Percentiles rank a stretch among this genome's conserved stretches.
Conservation (phyloP, 169 alveolate genomes). For the Eimeria necatrix region DNA sequence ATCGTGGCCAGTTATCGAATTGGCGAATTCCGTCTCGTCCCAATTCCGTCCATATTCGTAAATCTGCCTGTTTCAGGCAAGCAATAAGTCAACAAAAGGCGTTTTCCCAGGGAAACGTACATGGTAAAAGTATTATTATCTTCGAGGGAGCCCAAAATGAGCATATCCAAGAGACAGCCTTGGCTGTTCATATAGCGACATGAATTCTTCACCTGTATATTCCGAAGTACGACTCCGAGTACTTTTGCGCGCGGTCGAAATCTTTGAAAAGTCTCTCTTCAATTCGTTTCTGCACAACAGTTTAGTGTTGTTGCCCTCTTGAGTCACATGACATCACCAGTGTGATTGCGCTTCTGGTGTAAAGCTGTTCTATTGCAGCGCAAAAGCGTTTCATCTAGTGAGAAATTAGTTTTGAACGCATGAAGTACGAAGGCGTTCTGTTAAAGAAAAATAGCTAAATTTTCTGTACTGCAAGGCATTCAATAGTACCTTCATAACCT, state of each 20-base stretch:
- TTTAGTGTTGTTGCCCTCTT: not conserved
- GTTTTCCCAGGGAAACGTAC: too few species aligned
- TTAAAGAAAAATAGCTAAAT: too few species aligned
- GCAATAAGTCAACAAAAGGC: too few species aligned
- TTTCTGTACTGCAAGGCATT: not conserved
- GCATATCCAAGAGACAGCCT: too few species aligned
- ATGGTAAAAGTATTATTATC: too few species aligned
- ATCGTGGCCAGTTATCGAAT: slow-evolving; percentile 70
- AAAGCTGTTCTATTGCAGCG: not conserved
- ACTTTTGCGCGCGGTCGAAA: slow-evolving; percentile 79
- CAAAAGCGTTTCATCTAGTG: not conserved
- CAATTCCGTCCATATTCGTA: slow-evolving; percentile 79
- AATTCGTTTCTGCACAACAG: slow-evolving; percentile 61
- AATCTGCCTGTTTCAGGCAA: slow-evolving; percentile 61
- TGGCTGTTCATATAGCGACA: too few species aligned
- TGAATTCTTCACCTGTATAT: slow-evolving; percentile 49
- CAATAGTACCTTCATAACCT: slow-evolving; percentile 62
- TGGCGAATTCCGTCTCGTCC: slow-evolving; percentile 74
- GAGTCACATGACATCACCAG: not conserved
- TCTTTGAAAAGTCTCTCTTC: slow-evolving; percentile 75
- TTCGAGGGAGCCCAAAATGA: too few species aligned
- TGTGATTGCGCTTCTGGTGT: not conserved
- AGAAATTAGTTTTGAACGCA: not conserved
- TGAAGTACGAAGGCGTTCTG: not conserved
- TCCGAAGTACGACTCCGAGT: slow-evolving; percentile 78